Evolutionary conservation across 257 asterid genomes (phyloP), one percentile per base, ranked within the genome.

Genomic region (Solanum acaule): DNA sequence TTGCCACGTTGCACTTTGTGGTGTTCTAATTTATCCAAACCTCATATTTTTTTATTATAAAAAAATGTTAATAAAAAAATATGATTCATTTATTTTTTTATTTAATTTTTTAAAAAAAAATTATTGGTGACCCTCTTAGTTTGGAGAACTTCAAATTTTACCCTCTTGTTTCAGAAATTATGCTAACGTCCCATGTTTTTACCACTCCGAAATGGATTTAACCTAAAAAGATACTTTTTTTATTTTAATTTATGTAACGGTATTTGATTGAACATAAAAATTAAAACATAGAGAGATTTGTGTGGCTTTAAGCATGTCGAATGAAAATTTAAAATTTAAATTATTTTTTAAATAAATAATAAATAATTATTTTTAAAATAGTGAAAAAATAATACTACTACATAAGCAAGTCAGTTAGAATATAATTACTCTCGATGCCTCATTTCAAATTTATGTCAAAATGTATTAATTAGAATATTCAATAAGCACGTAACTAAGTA

Each of bases 1-100:
- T n/a, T 10, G 87, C 75, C 89, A 82, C 89, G 87, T 82, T 68
- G 31, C 83, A 8, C 37, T 82, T 31, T 46, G 56, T 88, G 9
- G 87, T n/a, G 40, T 65, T 61, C 77, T 31, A 29, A 25, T 59
- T 38, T 65, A 82, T 77, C 42, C n/a, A 6, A 9, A 14, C 89
- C 87, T 20, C 79, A 27, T 2, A 14, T 31, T 20, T 78, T 37
- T 73, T 11, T 37, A 23, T 22, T 61, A 61, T 76, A 70, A 70
- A 37, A 10, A 3, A 31, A 31, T 20, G 4, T 37, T 7, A 37
- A 59, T 75, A 68, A 68, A 37, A 75, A 37, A 10, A 3, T 20
- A 2, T 61, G 6, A 25, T 8, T 31, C 23, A 59, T 78, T 76
- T 46, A 46, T 46, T 49, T 49, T 37, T 13, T 38, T n/a, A 15